Evolutionary conservation across 1,139 yeast genomes (phyloP).

Genomic region (Geotrichum phurueaensis): DNA sequence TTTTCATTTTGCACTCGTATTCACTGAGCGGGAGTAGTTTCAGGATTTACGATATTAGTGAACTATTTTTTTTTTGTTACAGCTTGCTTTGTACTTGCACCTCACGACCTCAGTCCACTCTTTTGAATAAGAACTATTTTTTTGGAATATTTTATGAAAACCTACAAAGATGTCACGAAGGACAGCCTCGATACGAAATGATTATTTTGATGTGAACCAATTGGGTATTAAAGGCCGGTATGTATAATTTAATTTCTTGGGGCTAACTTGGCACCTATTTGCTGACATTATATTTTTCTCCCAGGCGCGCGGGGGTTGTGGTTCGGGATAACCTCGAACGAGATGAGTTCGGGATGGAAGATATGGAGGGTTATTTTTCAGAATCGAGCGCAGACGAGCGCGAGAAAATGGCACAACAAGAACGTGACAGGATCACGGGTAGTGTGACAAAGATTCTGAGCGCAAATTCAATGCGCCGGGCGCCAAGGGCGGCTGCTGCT

Average conservation of each 20-base stretch:
- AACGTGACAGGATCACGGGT: neutral
- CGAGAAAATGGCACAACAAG: neutral
- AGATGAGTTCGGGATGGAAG: constrained; percentile 74
- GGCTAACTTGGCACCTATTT: neutral
- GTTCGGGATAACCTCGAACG: constrained; percentile 48
- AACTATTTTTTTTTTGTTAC: neutral
- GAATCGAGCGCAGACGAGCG: constrained; percentile 12
- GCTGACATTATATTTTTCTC: neutral
- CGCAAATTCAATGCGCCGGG: neutral
- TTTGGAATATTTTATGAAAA: neutral
- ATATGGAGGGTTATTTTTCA: constrained; percentile 67
- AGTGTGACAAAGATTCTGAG: neutral
- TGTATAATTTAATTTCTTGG: constrained; percentile 4
- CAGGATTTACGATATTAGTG: neutral
- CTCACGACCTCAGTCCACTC: neutral
- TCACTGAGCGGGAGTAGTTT: neutral
- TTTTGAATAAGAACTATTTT: neutral
- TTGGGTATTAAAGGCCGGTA: constrained; percentile 25
- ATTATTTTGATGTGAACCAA: constrained; percentile 23
- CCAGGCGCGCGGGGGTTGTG: constrained; percentile 44
- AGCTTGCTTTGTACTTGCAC: neutral
- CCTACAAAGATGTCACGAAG: constrained; percentile 20
- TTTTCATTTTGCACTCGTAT: neutral
- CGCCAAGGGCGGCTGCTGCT: neutral
- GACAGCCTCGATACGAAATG: constrained; percentile 11